Evolutionary conservation across 2,329 filamentous ascomycete species (phyloP), one percentile per base, ranked within the genome.

Genomic region (Camptophora hylomeconis): DNA sequence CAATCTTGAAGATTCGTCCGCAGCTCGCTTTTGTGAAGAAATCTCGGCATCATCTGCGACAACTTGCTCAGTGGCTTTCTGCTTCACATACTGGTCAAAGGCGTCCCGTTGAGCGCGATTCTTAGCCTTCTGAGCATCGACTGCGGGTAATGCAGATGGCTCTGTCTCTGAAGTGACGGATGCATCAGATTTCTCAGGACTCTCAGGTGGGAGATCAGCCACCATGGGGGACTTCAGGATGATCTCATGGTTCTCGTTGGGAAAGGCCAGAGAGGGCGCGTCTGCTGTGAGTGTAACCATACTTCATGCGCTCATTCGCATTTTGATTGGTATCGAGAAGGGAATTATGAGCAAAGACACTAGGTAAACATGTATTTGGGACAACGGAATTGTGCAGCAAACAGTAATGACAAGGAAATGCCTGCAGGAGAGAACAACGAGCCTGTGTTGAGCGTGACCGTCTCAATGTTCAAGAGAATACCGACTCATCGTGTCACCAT

Each of bases 1-100:
- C 30, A 83, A 80, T 19, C 54, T 45, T 67, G 65, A 2, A 66
- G 72, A 12, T 69, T 54, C 11, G 50, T 46, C 26, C 67, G 61
- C 30, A 67, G 57, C 13, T 60, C 55, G 16, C 35, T 32, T 32
- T 24, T 11, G 20, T 16, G 25, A 11, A 10, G 33, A 27, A 4
- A 7, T 20, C 11, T 20, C 23, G 4, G 20, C 24, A 12, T 37
- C 26, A 17, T 31, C 26, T 19, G 10, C 19, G 11, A n/a, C 17
- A 4, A 13, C 20, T 24, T 16, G 19, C 20, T 31, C 24, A 18
- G 28, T 19, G 14, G 27, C 20, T 7, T 33, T 15, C 28, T 23
- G 23, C 12, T 32, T 23, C 16, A 40, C 20, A 26, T 37, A 37
- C 13, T 39, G 26, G 7, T 29, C 33, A 9, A 40, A 34, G 8